Evolutionary conservation across 768 basidiomycete species (phyloP).

Genomic region (Lactarius akahatsu): DNA sequence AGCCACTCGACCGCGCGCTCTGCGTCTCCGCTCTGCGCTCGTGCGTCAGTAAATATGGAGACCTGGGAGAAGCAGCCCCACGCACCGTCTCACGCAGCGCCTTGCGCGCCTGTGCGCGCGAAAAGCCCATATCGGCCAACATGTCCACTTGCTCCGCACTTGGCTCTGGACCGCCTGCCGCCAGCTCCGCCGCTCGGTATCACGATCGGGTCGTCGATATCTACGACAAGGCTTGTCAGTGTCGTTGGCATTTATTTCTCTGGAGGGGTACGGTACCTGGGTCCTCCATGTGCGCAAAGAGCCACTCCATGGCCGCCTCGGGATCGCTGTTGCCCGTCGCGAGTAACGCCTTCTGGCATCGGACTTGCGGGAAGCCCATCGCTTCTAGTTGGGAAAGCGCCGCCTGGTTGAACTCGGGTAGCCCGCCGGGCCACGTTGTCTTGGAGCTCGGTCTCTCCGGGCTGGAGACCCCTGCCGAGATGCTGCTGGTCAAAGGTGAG

Average conservation of each 20-base stretch:
- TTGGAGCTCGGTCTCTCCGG: slow-evolving; percentile 67
- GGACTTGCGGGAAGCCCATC: slow-evolving; percentile 88
- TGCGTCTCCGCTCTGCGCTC: slow-evolving; percentile 58
- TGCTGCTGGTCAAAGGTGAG: slow-evolving; percentile 61
- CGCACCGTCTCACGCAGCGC: slow-evolving; percentile 84
- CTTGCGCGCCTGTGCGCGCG: slow-evolving; percentile 75
- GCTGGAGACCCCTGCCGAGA: slow-evolving; percentile 68
- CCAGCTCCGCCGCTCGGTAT: slow-evolving; percentile 30
- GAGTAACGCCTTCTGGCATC: slow-evolving; percentile 87
- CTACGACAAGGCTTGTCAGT: slow-evolving; percentile 40
- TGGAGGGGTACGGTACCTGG: slow-evolving; percentile 51
- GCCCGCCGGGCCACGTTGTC: slow-evolving; percentile 37
- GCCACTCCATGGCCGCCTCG: slow-evolving; percentile 92
- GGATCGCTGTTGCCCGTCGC: slow-evolving; percentile 78
- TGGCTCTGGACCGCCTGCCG: slow-evolving; percentile 50
- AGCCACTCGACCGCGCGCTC: slow-evolving; percentile 96
- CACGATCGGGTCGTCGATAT: slow-evolving; percentile 81
- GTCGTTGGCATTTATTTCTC: no score
- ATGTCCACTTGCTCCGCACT: slow-evolving; percentile 66
- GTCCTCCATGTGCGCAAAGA: slow-evolving; percentile 95
- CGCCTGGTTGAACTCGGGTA: slow-evolving; percentile 69
- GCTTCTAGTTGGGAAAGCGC: slow-evolving; percentile 75
- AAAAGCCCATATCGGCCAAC: slow-evolving; percentile 93
- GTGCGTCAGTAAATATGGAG: no score
- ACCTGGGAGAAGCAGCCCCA: slow-evolving; percentile 13